These are phyloP conservation scores for Fagopyrum tataricum DNA, from an alignment of 148 eudicot species.

Conservation along the genomic window DNA sequence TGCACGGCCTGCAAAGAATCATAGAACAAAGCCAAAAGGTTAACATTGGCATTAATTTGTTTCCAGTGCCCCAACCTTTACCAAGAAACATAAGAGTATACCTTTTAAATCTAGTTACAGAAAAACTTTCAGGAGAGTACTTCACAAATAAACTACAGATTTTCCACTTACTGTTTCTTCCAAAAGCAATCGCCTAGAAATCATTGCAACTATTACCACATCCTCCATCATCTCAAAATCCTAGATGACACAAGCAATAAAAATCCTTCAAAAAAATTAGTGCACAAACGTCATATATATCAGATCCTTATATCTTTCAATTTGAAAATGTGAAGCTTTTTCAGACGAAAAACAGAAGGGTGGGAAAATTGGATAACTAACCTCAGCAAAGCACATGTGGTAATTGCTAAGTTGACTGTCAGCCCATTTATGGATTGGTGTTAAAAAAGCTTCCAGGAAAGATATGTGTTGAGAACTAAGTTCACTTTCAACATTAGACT, in stretches of 20 bases:
- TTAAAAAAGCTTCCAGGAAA: conserved; percentile 76
- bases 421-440: conserved; percentile 88
- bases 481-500: conserved; percentile 54
- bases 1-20: conserved; percentile 45
- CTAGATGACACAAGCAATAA: not conserved
- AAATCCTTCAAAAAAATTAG: not conserved
- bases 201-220: conserved; percentile 67
- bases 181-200: conserved; percentile 72
- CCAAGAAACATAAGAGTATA: not conserved
- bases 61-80: not conserved
- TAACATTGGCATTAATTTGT: not conserved
- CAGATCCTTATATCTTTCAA: too few species aligned
- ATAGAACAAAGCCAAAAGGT: not conserved
- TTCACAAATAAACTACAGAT: conserved; percentile 7
- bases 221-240: conserved; percentile 64
- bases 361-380: conserved; percentile 15
- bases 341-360: too few species aligned
- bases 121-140: not conserved
- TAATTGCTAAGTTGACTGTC: conserved; percentile 85
- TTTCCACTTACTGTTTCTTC: conserved; percentile 74
- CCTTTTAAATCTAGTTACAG: not conserved
- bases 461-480: conserved; percentile 51
- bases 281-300: not conserved
- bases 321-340: too few species aligned
- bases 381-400: conserved; percentile 81